Evolutionary conservation across 1,284 basidiomycete genomes (phyloP), one percentile per base, ranked within the genome.

Genomic region (Serendipita sp.): DNA sequence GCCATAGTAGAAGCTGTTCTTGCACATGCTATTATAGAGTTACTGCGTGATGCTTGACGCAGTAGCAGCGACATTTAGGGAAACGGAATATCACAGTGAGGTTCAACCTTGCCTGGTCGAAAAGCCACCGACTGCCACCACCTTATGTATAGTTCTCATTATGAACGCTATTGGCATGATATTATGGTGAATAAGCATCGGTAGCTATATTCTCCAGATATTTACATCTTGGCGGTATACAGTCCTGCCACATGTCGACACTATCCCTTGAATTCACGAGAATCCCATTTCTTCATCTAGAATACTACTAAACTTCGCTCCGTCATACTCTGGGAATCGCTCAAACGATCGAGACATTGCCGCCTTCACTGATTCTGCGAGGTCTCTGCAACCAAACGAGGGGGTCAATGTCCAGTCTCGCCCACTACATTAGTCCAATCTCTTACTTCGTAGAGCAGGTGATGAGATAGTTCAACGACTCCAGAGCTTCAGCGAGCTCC

Each of bases 401-500:
- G 63, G 63, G 42, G 22, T 60, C 50, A 34, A 61, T 38, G 63
- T 61, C 41, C 29, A 50, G 43, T 26, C 13, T 26, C 12, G 26
- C 2, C 26, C 2, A 64, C 22, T 38, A 32, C 15, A 74, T 22
- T 22, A 22, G 22, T 22, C 22, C 22, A 22, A 22, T 22, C 22
- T 22, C 84, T 74, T 72, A 88, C 87, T 72, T 69, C 60, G 83
- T 75, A 8, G 76, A 79, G 0, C 84, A 79, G n/a, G 83, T 76
- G 66, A 74, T 78, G 47, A 93, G 75, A 73, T 93, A 81, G 0
- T 82, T 81, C 34, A 83, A 77, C 26, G 73, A 72, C 17, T 76
- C 75, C 60, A 98, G 76, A 15, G 85, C 84, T 47, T 79, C 74
- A 0, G 95, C 92, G 3, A 99, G 78, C 70, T 99, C 93, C 50